Evolutionary conservation across 768 basidiomycete genomes (phyloP).

Genomic region (Auriscalpium vulgare): DNA sequence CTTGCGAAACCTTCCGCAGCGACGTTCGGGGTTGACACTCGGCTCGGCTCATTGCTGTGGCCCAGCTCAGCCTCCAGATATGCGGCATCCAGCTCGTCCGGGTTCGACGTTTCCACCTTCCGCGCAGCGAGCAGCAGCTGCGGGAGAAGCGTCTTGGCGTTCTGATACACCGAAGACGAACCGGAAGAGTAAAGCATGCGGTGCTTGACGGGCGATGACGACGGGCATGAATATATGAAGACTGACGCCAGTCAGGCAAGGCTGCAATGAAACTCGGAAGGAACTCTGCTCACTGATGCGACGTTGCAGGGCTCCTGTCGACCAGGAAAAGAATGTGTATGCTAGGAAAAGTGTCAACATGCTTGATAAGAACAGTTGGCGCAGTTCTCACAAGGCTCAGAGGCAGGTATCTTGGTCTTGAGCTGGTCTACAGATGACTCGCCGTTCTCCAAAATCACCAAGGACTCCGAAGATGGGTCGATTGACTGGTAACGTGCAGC

Average conservation of each 20-base stretch:
- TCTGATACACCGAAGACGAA: slow-evolving; percentile 44
- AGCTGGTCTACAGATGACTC: slow-evolving; percentile 38
- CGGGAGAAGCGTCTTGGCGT: slow-evolving; percentile 44
- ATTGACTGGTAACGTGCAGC: slow-evolving; percentile 43
- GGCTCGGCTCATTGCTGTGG: slow-evolving; percentile 15
- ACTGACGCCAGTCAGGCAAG: slow-evolving; percentile 32
- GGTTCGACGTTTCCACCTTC: slow-evolving; percentile 82
- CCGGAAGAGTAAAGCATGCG: slow-evolving; percentile 87
- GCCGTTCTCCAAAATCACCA: slow-evolving; percentile 36
- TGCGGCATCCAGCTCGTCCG: slow-evolving; percentile 57
- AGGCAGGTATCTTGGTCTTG: slow-evolving; percentile 39
- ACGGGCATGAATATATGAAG: slow-evolving; percentile 90
- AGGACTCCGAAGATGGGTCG: slow-evolving; percentile 53
- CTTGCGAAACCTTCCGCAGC: slow-evolving; percentile 44
- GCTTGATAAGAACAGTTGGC: slow-evolving; percentile 2
- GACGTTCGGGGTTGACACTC: slow-evolving; percentile 14
- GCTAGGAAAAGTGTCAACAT: slow-evolving; percentile 20
- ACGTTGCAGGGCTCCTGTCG: slow-evolving; percentile 38
- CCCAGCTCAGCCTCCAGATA: slow-evolving; percentile 56
- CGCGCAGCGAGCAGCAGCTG: slow-evolving; percentile 37
- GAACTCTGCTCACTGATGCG: slow-evolving; percentile 46
- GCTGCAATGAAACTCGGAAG: neutral
- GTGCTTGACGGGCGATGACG: slow-evolving; percentile 68
- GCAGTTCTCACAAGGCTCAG: slow-evolving; percentile 43
- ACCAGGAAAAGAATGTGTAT: slow-evolving; percentile 66